phyloP scores from a whole-genome alignment of 2,329 filamentous ascomycete species.

The Fusarium falciforme region DNA sequence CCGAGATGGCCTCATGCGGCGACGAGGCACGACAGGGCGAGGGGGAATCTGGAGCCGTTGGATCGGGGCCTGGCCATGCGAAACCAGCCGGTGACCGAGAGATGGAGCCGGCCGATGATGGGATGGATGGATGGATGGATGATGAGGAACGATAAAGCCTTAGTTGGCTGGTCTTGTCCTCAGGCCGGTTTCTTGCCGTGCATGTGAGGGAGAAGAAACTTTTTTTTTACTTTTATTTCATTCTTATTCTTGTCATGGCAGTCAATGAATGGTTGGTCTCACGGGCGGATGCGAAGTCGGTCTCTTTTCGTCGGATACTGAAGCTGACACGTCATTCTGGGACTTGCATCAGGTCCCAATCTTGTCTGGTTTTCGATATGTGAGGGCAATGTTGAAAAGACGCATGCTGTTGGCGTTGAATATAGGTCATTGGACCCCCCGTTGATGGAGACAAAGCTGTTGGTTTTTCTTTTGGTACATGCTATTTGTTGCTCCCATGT shows the following conservation, averaged over 20 bases:
- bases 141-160: not conserved
- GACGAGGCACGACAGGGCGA: slow-evolving; percentile 18
- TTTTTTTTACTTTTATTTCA: slow-evolving; percentile 5
- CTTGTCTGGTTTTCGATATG: slow-evolving; percentile 4
- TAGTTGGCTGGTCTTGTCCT: not conserved
- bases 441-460: not conserved
- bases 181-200: slow-evolving; percentile 11
- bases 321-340: slow-evolving; percentile 34
- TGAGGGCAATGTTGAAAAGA: slow-evolving; percentile 4
- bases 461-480: slow-evolving; percentile 1
- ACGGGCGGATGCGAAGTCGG: not conserved
- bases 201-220: slow-evolving; percentile 28
- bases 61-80: slow-evolving; percentile 17
- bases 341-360: not conserved
- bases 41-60: slow-evolving; percentile 20
- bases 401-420: not conserved
- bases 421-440: not conserved
- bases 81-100: slow-evolving; percentile 2
- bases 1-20: slow-evolving; percentile 30
- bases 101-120: not conserved
- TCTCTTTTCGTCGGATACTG: slow-evolving; percentile 2
- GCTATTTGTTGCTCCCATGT: not conserved
- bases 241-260: not conserved
- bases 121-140: not conserved
- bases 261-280: slow-evolving; percentile 4